phyloP scores from a whole-genome alignment of 2,329 filamentous ascomycete genomes.

The Hypoxylon sp. region DNA sequence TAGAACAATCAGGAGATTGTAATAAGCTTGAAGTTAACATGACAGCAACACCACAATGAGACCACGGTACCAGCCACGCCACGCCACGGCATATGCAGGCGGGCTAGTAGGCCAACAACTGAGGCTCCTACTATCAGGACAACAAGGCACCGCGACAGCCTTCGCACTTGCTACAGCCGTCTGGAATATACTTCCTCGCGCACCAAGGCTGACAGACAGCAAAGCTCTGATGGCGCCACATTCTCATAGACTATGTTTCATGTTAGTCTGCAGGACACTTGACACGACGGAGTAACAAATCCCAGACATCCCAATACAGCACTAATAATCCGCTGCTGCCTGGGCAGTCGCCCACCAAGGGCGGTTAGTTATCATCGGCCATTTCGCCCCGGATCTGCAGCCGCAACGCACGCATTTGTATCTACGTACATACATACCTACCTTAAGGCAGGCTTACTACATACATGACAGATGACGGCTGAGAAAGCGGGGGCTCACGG shows the following conservation, averaged over 20 bases:
- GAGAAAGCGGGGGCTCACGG: slow-evolving; percentile 13
- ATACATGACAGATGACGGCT: slow-evolving; percentile 11
- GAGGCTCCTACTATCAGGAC: background rate
- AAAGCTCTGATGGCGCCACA: slow-evolving; percentile 2
- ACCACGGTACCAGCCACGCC: slow-evolving; percentile 17
- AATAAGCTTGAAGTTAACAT: slow-evolving; percentile 10
- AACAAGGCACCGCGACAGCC: background rate
- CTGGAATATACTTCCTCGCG: slow-evolving; percentile 3
- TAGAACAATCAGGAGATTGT: slow-evolving; percentile 11
- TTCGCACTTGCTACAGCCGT: background rate
- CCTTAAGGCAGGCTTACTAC: slow-evolving; percentile 39
- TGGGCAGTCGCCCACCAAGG: slow-evolving; percentile 1
- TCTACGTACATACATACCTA: background rate
- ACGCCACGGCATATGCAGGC: slow-evolving; percentile 13
- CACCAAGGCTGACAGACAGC: slow-evolving; percentile 4
- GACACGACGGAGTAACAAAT: background rate
- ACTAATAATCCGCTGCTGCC: slow-evolving; percentile 30
- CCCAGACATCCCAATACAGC: slow-evolving; percentile 3
- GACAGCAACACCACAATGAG: slow-evolving; percentile 17
- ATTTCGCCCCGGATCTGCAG: slow-evolving; percentile 30
- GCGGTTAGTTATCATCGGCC: slow-evolving; percentile 13
- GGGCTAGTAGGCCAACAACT: background rate
- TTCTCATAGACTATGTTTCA: slow-evolving; percentile 8
- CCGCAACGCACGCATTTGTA: slow-evolving; percentile 25
- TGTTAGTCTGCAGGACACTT: background rate